Evolutionary conservation across 257 asterid genomes (phyloP), one percentile per base, ranked within the genome.

Genomic region (Penstemon newberryi): DNA sequence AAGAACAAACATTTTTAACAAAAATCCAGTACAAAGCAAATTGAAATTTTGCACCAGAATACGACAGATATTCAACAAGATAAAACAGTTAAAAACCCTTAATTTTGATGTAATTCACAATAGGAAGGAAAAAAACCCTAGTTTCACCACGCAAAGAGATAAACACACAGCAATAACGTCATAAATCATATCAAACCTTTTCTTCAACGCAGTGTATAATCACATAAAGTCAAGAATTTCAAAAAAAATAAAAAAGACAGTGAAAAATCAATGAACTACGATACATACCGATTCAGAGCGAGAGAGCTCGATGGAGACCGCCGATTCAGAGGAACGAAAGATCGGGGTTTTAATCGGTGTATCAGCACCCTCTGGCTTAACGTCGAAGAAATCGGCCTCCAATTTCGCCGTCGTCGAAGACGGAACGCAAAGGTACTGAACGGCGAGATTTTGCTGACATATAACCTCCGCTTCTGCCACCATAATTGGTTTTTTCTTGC

Each of bases 281-380:
- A 56, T 1, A 70, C 80, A 7, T 15, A 82, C 87, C 73, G 87
- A 82, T 53, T 82, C 84, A 18, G 78, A 72, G 41, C 84, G 84
- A 56, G 87, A 79, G 60, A 76, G 69, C 50, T 82, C 78, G 68
- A 81, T 33, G 45, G 79, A 58, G 12, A 47, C 50, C 62, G 60
- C 19, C 12, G 70, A 63, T 52, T 62, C 69, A 8, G 69, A 51
- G 3, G 57, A 46, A 38, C 69, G 11, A 63, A 47, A 38, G 5
- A 51, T 50, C 36, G 69, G 57, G 13, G 60, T 38, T 38, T 53
- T 13, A 12, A 77, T 43, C 43, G 83, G 66, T 37, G 80, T 33
- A 19, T 60, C 70, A 18, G 75, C 15, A 38, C 52, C 59, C 51
- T 52, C 58, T 33, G 65, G 63, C 3, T 70, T 63, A 55, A 59